These are phyloP conservation scores for Puccinia polysora DNA, from an alignment of 1,284 basidiomycete genomes.

Conservation along the genomic window DNA sequence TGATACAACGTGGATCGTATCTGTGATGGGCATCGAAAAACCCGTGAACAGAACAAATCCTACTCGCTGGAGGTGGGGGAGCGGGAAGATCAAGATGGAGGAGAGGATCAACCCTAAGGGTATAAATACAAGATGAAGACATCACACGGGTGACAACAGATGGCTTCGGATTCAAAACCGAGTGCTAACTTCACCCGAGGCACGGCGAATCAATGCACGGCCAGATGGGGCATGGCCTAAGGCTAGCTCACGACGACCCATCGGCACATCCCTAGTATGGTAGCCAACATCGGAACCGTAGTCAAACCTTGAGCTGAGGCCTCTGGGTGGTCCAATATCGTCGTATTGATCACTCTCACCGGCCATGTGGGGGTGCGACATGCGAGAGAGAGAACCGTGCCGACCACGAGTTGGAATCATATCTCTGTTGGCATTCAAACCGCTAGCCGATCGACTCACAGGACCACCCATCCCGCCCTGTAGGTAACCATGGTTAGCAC, in stretches of 20 bases:
- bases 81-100: no score
- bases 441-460: background rate
- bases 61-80: no score
- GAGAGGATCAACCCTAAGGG: no score
- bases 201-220: background rate
- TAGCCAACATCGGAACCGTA: background rate
- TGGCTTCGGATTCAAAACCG: background rate
- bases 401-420: background rate
- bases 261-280: background rate
- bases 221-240: background rate
- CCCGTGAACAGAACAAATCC: no score
- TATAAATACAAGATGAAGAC: no score
- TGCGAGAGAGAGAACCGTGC: conserved; percentile 2
- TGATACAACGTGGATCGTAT: no score
- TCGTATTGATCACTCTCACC: background rate
- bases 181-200: background rate
- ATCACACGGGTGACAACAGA: no score
- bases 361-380: background rate
- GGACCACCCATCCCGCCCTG: background rate
- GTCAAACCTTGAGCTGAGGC: background rate
- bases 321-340: background rate
- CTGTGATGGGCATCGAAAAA: no score
- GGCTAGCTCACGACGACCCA: background rate
- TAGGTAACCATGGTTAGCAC: background rate
- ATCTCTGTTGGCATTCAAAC: no score